A percentile compares a stretch with the other conserved stretches of the same genome.
Evolutionary conservation across 73 alveolate species (phyloP).

Genomic region (Tetrahymena elliotti): DNA sequence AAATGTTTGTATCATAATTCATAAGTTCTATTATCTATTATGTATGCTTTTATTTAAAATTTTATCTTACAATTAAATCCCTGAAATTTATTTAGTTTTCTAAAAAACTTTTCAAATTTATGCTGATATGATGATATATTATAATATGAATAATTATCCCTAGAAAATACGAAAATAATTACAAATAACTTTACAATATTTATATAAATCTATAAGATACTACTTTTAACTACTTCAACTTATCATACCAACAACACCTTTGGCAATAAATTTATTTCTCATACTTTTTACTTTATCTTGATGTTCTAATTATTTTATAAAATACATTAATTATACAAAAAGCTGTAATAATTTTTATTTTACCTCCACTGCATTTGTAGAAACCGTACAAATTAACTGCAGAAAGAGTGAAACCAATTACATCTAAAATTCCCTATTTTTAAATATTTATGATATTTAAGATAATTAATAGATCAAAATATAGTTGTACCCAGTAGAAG

Average conservation of each 20-base stretch:
- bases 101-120: too few relatives aligned
- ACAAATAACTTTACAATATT: background rate
- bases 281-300: background rate
- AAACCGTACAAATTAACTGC: background rate
- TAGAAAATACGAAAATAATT: background rate
- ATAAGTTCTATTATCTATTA: background rate
- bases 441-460: too few relatives aligned
- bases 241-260: background rate
- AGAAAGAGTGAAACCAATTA: background rate
- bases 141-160: background rate
- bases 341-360: background rate
- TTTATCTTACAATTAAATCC: background rate
- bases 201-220: background rate
- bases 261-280: background rate
- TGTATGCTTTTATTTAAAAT: too few relatives aligned
- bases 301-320: background rate
- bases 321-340: background rate
- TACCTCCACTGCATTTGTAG: background rate
- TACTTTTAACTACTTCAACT: background rate
- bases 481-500: background rate
- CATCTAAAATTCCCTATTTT: background rate
- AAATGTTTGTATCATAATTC: too few relatives aligned
- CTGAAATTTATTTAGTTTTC: too few relatives aligned
- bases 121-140: too few relatives aligned
- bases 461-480: too few relatives aligned